Percentiles rank a stretch among this genome's conserved stretches.
Evolutionary conservation across 2,329 filamentous ascomycete genomes (phyloP).

Genomic region (Fusarium piperis): DNA sequence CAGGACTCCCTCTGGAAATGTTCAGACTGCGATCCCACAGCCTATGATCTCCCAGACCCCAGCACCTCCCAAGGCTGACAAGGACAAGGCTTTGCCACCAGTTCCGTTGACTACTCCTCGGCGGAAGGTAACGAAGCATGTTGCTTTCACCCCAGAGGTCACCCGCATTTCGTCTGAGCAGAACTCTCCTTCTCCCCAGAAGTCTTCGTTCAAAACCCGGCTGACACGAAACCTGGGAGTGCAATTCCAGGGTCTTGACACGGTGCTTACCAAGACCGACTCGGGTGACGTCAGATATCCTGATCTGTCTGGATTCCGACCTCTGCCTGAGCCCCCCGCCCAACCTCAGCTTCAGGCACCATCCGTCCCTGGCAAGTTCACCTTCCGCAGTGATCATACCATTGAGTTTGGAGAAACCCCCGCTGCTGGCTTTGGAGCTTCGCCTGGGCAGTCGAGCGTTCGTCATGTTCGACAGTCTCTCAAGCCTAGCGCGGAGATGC

Average conservation of each 20-base stretch:
- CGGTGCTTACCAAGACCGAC: conserved; percentile 38
- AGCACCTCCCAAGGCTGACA: conserved; percentile 56
- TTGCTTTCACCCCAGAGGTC: conserved; percentile 81
- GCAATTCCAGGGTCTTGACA: conserved; percentile 45
- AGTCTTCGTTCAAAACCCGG: conserved; percentile 58
- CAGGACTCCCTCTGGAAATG: conserved; percentile 48
- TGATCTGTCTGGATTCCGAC: conserved; percentile 58
- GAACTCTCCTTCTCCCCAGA: conserved; percentile 66
- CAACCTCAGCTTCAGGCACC: conserved; percentile 43
- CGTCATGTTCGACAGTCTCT: conserved; percentile 68
- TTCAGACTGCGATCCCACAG: conserved; percentile 60
- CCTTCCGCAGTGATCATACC: conserved; percentile 73
- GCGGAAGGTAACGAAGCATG: conserved; percentile 74
- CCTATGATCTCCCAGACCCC: conserved; percentile 59
- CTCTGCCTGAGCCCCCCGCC: conserved; percentile 41
- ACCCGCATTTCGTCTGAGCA: conserved; percentile 56
- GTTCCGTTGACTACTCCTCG: conserved; percentile 72
- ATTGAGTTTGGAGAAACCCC: conserved; percentile 65
- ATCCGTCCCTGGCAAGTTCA: conserved; percentile 67
- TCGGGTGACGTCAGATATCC: conserved; percentile 59
- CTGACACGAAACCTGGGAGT: conserved; percentile 41
- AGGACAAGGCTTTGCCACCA: conserved; percentile 64
- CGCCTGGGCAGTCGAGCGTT: conserved; percentile 68
- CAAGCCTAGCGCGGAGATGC: conserved; percentile 57
- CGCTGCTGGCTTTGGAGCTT: conserved; percentile 63